Conservation (phyloP, 2,329 filamentous ascomycete genomes). For the Exophiala sp. region DNA sequence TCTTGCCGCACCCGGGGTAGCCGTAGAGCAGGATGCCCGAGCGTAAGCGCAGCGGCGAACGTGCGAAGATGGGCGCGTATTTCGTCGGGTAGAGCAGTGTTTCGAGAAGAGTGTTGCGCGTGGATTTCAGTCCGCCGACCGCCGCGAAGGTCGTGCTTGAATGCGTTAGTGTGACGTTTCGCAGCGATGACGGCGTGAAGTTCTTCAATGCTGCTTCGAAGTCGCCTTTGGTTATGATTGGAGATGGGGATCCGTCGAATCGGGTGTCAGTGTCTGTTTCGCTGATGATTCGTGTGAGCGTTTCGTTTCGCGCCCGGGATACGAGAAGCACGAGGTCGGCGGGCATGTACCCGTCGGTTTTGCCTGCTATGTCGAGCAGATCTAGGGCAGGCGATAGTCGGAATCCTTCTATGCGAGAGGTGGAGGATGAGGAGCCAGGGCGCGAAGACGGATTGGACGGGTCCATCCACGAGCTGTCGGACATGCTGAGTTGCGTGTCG, state of each 20-base stretch:
- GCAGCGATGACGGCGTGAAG: constrained; percentile 89
- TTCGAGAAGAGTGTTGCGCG: constrained; percentile 84
- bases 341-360: constrained; percentile 97
- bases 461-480: constrained; percentile 69
- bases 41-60: constrained; percentile 88
- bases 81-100: constrained; percentile 96
- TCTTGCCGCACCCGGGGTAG: constrained; percentile 94
- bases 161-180: constrained; percentile 88
- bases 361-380: constrained; percentile 84
- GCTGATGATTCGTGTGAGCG: constrained; percentile 69
- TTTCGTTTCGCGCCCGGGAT: constrained; percentile 81
- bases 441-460: constrained; percentile 54
- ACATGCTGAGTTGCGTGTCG: constrained; percentile 32
- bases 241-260: constrained; percentile 42
- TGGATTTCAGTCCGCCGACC: constrained; percentile 82
- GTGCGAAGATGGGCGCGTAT: constrained; percentile 94
- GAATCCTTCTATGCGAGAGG: constrained; percentile 54
- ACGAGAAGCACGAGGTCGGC: constrained; percentile 84
- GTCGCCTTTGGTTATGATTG: constrained; percentile 65
- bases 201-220: constrained; percentile 81
- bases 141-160: constrained; percentile 88
- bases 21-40: constrained; percentile 91
- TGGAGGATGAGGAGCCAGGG: constrained; percentile 40
- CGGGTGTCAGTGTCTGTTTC: constrained; percentile 30
- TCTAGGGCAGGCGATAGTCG: constrained; percentile 71